A percentile compares a stretch with the other conserved stretches of the same genome.
These are phyloP conservation scores for Tolypocladium inflatum DNA, from an alignment of 2,329 filamentous ascomycete genomes.

Conservation along the genomic window DNA sequence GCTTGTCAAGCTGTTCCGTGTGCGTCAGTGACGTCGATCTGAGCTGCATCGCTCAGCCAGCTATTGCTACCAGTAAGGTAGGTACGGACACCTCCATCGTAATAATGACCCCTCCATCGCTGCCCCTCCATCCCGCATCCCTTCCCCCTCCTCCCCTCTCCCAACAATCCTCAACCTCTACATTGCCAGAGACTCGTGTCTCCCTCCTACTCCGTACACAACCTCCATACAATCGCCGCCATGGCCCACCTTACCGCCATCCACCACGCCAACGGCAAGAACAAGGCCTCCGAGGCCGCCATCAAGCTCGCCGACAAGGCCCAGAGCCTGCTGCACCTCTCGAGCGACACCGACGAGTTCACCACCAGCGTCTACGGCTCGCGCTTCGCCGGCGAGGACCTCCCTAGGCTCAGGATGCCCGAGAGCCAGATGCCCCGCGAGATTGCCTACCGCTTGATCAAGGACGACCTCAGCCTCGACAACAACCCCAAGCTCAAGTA, in stretches of 20 bases:
- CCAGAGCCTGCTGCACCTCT: conserved; percentile 30
- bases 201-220: neutral
- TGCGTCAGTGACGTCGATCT: neutral
- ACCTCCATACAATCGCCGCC: neutral
- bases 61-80: no score
- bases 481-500: conserved; percentile 83
- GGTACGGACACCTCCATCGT: no score
- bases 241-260: conserved; percentile 46
- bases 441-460: conserved; percentile 94
- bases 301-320: conserved; percentile 28
- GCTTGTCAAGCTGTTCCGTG: neutral
- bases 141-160: neutral
- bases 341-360: conserved; percentile 47
- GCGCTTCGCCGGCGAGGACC: conserved; percentile 68
- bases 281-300: neutral
- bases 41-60: no score
- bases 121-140: neutral
- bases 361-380: conserved; percentile 83
- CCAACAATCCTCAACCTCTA: neutral
- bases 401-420: conserved; percentile 80
- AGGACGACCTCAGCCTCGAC: conserved; percentile 85
- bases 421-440: conserved; percentile 84
- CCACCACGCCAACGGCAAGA: conserved; percentile 14
- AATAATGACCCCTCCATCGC: neutral
- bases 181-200: neutral